phyloP scores from a whole-genome alignment of 305 asterid genomes.

The Fraxinus nigra region DNA sequence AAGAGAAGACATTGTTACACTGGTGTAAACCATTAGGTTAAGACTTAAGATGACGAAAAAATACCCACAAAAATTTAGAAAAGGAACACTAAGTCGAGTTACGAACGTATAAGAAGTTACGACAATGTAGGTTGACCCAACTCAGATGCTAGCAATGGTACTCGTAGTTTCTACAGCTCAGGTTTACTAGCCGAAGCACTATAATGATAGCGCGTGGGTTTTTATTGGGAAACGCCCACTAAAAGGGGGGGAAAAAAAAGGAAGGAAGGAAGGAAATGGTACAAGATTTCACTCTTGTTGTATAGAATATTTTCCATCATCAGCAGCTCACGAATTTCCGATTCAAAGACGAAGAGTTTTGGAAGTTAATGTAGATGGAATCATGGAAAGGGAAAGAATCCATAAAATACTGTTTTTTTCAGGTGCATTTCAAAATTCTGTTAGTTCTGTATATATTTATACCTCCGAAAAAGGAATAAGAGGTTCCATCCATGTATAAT shows the following conservation, averaged over 20 bases:
- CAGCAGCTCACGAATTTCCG: not conserved
- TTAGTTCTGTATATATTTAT: slow-evolving; percentile 21
- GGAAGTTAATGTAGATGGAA: not conserved
- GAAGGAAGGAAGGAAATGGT: not conserved
- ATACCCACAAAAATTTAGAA: not conserved
- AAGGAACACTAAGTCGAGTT: not conserved
- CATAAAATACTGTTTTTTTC: not conserved
- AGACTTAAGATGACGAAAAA: not conserved
- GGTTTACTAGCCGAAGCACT: not conserved
- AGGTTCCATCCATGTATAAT: slow-evolving; percentile 6
- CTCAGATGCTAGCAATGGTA: not conserved
- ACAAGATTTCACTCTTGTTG: not conserved
- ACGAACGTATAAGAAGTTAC: not conserved
- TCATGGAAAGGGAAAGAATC: not conserved
- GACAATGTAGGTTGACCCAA: not conserved
- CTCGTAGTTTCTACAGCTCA: not conserved
- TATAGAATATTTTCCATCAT: not conserved
- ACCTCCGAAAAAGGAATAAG: slow-evolving; percentile 2
- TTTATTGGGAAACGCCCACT: not conserved
- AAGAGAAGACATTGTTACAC: not conserved
- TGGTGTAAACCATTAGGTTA: not conserved
- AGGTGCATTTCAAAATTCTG: slow-evolving; percentile 19
- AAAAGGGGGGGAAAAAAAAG: no score
- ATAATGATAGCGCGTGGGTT: not conserved
- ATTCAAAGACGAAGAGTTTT: not conserved